Percentiles rank a stretch among this genome's conserved stretches.
Evolutionary conservation across 1,284 basidiomycete species (phyloP).

Genomic region (Ceratobasidium sp.): DNA sequence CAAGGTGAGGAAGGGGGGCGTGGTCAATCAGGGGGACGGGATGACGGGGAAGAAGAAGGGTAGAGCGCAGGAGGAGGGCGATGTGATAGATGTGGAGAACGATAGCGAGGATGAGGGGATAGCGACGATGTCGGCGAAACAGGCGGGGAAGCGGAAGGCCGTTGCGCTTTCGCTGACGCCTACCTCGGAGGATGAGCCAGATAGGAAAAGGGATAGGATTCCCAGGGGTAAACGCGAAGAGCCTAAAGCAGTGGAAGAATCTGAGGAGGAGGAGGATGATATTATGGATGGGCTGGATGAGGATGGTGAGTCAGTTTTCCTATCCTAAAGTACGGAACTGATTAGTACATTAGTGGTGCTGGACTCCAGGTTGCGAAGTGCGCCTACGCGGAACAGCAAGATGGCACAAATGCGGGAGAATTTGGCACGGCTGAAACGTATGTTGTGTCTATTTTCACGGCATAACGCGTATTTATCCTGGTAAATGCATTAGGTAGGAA

Average conservation of each 20-base stretch:
- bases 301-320: constrained; percentile 37
- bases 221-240: constrained; percentile 12
- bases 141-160: constrained; percentile 20
- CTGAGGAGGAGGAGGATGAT: constrained; percentile 44
- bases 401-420: constrained; percentile 71
- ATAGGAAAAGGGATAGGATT: not conserved
- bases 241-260: constrained; percentile 19
- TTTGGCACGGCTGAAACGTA: constrained; percentile 74
- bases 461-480: constrained; percentile 8
- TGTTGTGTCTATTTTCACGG: constrained; percentile 50
- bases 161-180: constrained; percentile 26
- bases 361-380: constrained; percentile 70
- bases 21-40: not conserved
- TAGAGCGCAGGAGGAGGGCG: not conserved
- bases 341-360: constrained; percentile 66
- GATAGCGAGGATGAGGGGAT: constrained; percentile 18
- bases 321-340: not conserved
- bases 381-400: constrained; percentile 62
- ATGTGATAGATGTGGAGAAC: not conserved
- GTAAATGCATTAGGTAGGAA: constrained; percentile 45
- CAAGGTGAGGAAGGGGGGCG: not conserved
- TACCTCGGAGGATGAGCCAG: constrained; percentile 13
- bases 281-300: constrained; percentile 48
- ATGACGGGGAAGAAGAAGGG: not conserved
- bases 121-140: not conserved